These are phyloP conservation scores for Murraya paniculata DNA, from an alignment of 345 rosid species.

Conservation along the genomic window DNA sequence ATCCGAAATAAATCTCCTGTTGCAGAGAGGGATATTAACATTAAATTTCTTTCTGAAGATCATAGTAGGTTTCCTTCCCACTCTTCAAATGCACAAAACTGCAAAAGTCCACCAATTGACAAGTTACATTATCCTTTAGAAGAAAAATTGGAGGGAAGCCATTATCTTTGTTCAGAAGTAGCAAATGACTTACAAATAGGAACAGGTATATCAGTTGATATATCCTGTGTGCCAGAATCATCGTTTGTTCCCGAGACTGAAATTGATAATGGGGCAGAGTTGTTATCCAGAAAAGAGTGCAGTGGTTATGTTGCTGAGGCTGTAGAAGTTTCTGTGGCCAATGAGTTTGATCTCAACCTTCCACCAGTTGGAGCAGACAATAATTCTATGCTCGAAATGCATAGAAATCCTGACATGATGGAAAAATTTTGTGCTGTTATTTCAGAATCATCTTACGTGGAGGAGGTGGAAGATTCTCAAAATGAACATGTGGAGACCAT, in stretches of 20 bases:
- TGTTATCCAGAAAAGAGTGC: constrained; percentile 40
- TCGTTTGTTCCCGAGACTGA: constrained; percentile 80
- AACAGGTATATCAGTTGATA: constrained; percentile 45
- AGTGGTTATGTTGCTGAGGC: constrained; percentile 36
- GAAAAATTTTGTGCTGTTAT: constrained; percentile 34
- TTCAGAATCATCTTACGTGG: constrained; percentile 41
- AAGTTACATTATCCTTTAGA: constrained; percentile 27
- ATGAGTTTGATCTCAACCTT: constrained; percentile 25
- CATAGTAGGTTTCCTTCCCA: constrained; percentile 24
- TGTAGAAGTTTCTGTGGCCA: constrained; percentile 47
- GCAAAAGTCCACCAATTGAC: constrained; percentile 26
- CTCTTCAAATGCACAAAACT: constrained; percentile 31
- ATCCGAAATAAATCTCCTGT: constrained; percentile 19
- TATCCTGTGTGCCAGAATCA: constrained; percentile 83
- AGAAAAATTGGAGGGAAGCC: constrained; percentile 31
- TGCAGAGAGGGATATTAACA: constrained; percentile 22
- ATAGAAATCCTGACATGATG: constrained; percentile 32
- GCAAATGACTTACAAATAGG: constrained; percentile 27
- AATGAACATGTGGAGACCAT: constrained; percentile 33
- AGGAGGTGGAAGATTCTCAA: constrained; percentile 43
- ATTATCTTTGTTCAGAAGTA: constrained; percentile 32
- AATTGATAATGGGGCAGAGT: constrained; percentile 44
- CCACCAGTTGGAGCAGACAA: constrained; percentile 31
- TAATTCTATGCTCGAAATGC: constrained; percentile 23
- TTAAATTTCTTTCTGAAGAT: constrained; percentile 30